These are phyloP conservation scores for Hordeum marinum DNA, from an alignment of 176 grass and related monocot genomes.

Conservation along the genomic window DNA sequence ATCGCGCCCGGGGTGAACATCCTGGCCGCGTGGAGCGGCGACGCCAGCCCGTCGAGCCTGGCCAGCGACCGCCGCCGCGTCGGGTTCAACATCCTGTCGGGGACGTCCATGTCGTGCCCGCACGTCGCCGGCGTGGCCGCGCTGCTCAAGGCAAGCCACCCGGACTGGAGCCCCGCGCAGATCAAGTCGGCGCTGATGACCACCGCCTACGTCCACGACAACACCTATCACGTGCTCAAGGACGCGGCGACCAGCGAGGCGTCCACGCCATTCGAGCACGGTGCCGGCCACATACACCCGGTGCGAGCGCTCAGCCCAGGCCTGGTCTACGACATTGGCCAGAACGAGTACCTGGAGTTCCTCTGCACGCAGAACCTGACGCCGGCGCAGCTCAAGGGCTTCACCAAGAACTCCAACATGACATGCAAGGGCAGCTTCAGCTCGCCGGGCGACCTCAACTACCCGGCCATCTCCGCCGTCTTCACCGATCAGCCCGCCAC, in stretches of 20 bases:
- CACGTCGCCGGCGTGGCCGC: constrained; percentile 93
- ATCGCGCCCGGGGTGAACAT: constrained; percentile 90
- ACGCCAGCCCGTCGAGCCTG: constrained; percentile 80
- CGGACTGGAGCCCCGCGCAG: constrained; percentile 85
- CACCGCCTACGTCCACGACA: constrained; percentile 95
- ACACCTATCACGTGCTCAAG: constrained; percentile 54
- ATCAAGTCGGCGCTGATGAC: constrained; percentile 97
- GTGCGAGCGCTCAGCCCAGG: constrained; percentile 70
- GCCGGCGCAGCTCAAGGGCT: constrained; percentile 65
- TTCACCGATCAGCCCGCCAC: constrained; percentile 43
- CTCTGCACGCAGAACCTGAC: constrained; percentile 87
- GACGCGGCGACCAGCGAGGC: constrained; percentile 72
- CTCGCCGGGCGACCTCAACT: constrained; percentile 77
- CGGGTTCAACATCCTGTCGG: constrained; percentile 92
- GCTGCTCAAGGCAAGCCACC: constrained; percentile 86
- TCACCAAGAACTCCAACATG: constrained; percentile 69
- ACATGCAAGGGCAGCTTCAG: constrained; percentile 66
- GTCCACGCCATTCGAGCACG: constrained; percentile 80
- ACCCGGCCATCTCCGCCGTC: constrained; percentile 81
- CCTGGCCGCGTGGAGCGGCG: constrained; percentile 86
- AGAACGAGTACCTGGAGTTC: constrained; percentile 79
- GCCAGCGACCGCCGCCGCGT: constrained; percentile 66
- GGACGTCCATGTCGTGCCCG: constrained; percentile 99
- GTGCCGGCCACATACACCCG: constrained; percentile 89
- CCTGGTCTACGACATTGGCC: constrained; percentile 69